Percentiles rank a stretch among this genome's conserved stretches.
These are phyloP conservation scores for Rhodotorula toruloides DNA, from an alignment of 768 basidiomycete genomes.

Conservation along the genomic window DNA sequence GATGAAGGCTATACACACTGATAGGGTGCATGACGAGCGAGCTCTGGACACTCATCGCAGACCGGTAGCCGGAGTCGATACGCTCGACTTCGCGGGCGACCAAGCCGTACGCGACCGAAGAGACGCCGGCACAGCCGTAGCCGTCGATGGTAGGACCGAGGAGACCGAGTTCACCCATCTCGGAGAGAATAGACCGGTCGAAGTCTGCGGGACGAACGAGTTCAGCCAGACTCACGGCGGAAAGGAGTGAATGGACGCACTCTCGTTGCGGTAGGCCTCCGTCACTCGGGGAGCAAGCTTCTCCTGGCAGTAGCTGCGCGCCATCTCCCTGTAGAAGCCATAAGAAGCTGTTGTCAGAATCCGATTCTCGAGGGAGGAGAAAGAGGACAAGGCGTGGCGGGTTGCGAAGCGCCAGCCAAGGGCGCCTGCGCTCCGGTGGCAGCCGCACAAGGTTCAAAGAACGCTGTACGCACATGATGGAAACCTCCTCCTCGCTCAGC, in stretches of 20 bases:
- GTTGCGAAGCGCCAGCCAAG: too few species aligned
- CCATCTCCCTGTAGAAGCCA: constrained; percentile 27
- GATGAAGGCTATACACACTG: not conserved
- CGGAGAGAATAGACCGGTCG: constrained; percentile 66
- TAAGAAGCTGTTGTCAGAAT: not conserved
- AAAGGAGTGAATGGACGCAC: constrained; percentile 49
- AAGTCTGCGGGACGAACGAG: constrained; percentile 57
- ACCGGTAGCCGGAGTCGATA: constrained; percentile 93
- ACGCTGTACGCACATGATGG: constrained; percentile 62
- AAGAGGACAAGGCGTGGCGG: not conserved
- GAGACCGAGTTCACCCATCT: constrained; percentile 88
- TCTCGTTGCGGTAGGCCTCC: constrained; percentile 80
- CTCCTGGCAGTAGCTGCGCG: constrained; percentile 56
- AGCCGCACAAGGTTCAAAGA: constrained; percentile 2
- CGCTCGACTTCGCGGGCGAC: constrained; percentile 91
- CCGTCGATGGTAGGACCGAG: constrained; percentile 88
- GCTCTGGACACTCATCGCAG: constrained; percentile 88
- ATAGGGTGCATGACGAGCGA: constrained; percentile 89
- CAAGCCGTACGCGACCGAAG: constrained; percentile 86
- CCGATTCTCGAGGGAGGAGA: not conserved
- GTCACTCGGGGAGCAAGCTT: constrained; percentile 80
- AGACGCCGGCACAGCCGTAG: constrained; percentile 88
- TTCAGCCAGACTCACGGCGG: not conserved
- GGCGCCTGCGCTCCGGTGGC: too few species aligned
- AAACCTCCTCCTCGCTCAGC: constrained; percentile 75